Conservation (phyloP, 1,284 basidiomycete genomes). For the Cutaneotrichosporon mucoides region DNA sequence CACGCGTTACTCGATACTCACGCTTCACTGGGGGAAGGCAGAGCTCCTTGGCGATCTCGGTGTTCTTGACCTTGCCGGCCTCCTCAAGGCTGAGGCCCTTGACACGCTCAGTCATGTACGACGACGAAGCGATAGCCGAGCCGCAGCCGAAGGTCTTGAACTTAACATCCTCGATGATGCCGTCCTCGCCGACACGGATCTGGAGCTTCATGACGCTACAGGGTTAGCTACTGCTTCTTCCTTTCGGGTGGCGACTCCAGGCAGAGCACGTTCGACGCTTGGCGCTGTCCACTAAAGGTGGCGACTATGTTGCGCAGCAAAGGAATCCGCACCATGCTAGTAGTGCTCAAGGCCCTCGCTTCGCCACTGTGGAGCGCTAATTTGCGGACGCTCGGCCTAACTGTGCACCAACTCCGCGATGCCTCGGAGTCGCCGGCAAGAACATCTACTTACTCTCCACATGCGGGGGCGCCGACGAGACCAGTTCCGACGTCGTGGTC, state of each 20-base stretch:
- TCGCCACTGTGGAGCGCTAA: too few species aligned
- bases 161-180: slow-evolving; percentile 93
- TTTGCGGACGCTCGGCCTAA: too few species aligned
- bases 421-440: neutral
- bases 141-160: slow-evolving; percentile 93
- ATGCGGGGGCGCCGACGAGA: slow-evolving; percentile 78
- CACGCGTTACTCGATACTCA: slow-evolving; percentile 52
- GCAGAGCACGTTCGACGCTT: too few species aligned
- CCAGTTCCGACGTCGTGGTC: slow-evolving; percentile 71
- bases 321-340: too few species aligned
- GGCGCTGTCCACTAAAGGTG: too few species aligned
- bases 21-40: slow-evolving; percentile 95
- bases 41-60: slow-evolving; percentile 96
- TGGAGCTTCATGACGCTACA: slow-evolving; percentile 98
- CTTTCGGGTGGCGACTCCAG: too few species aligned
- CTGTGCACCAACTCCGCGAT: neutral
- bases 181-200: slow-evolving; percentile 90
- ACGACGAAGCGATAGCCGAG: slow-evolving; percentile 93
- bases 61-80: slow-evolving; percentile 96
- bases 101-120: slow-evolving; percentile 97
- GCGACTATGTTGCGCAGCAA: too few species aligned
- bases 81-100: slow-evolving; percentile 91
- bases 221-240: neutral
- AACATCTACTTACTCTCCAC: slow-evolving; percentile 42
- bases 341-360: too few species aligned